Evolutionary conservation across 1,139 yeast genomes (phyloP), one percentile per base, ranked within the genome.

Genomic region (Sporopachydermia cereana): DNA sequence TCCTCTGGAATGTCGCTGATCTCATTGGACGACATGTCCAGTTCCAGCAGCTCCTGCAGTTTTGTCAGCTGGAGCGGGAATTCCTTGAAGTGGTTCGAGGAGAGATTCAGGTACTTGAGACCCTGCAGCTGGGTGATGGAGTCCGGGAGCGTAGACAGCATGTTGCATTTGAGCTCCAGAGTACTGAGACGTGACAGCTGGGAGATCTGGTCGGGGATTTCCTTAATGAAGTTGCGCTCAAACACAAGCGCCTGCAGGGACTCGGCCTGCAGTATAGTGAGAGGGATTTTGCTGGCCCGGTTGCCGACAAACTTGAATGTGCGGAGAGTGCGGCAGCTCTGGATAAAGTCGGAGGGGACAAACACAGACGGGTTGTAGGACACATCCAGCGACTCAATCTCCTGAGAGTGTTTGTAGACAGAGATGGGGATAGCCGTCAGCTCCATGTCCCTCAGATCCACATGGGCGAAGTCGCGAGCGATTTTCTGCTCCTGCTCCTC

Each of bases 301-400:
- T 85, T 84, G 50, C 78, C 71, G 1, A 85, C 77, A 66, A 79
- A 85, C 46, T 77, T 72, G 48, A 88, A 69, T 47, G 77, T 74
- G 27, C 75, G 72, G 52, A 89, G 67, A 55, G 84, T 84, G 44
- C 77, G 72, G 53, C 95, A 83, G 24, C 85, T 77, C 58, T 86
- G 95, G 53, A 88, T 79, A 58, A 88, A 88, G 59, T 88, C 96
- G 48, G 78, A 65, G 0, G 96, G 95, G 29, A 89, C 68, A 48
- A 79, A 77, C 45, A 89, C 81, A 21, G 94, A 82, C 3, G 96
- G 95, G 59, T 89, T 89, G 51, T 84, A 79, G 1, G 94, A 84
- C 16, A 86, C 89, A 59, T 89, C 91, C 51, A 89, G 69, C 53
- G 80, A 74, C 53, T 82, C 86, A 48, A 89, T 84, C 52, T 85